Base-by-base conservation (phyloP, 2,329 filamentous ascomycete species). In the Diplodia seriata region DNA sequence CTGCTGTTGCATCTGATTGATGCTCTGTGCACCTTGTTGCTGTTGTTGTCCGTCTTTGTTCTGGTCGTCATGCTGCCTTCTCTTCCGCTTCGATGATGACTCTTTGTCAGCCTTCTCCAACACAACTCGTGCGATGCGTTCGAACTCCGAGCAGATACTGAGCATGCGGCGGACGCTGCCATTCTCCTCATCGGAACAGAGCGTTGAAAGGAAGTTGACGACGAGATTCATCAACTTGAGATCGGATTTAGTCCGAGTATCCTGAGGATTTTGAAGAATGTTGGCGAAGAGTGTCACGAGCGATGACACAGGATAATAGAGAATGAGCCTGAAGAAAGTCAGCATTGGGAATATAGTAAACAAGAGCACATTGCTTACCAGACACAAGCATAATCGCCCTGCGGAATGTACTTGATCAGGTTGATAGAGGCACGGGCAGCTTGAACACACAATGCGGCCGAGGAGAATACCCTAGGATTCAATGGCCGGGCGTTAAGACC, bases 251-350 rank as follows among this genome's bases (percentile, higher is more conserved):
- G 94, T 94, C 55, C 93, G 87, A 1, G 91, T 89, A 75, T 99
- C 95, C 68, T 94, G 88, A 0, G 95, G 95, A 73, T 98, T 98
- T 77, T 99, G 95, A 0, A 99, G 81, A 56, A 98, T 96, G 74
- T 98, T 97, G 69, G 94, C 94, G 75, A 99, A 99, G 1, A 99
- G 83, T 0, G 95, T 98, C 54, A 99, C 93, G 4, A 98, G 86
- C 1, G 95, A 92, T 0, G 95, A 97, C 9, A 99, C 94, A 0
- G 95, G 95, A 80, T 97, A 99, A 80, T 99, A 99, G 12, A 98
- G 83, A 72, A 97, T 92, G 76, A 99, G 86, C 93, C 86, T 88
- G 59, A 5, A 47, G 26, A 23, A 14, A 70, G 69, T 81, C 75
- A 82, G 78, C 49, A 36, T 18, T n/a, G 23, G n/a, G 36, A 11